These are phyloP conservation scores for Ceratobasidium papillatum DNA, from an alignment of 1,284 basidiomycete species.

Conservation along the genomic window DNA sequence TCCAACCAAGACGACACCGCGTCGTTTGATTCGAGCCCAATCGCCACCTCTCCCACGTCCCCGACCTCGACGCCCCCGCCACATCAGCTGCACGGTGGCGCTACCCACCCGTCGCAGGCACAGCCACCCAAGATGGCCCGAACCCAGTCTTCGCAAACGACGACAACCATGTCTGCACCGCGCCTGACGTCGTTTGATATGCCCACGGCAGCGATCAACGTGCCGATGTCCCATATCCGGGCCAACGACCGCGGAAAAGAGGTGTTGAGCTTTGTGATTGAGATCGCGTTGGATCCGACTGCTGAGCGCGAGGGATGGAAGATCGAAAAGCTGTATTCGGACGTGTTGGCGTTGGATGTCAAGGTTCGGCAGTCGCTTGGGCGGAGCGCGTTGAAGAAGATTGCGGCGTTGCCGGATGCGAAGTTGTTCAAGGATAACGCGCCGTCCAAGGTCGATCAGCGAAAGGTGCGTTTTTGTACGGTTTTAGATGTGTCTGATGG, in stretches of 20 bases:
- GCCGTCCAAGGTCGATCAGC: conserved; percentile 93
- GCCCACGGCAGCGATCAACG: conserved; percentile 47
- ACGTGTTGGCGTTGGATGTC: conserved; percentile 84
- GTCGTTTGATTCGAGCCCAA: conserved; percentile 26
- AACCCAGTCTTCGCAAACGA: conserved; percentile 37
- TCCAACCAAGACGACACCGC: conserved; percentile 26
- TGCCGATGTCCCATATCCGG: conserved; percentile 79
- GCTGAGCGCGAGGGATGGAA: conserved; percentile 80
- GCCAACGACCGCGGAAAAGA: conserved; percentile 89
- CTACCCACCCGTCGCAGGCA: conserved; percentile 1
- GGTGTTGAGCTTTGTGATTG: conserved; percentile 81
- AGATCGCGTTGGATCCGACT: conserved; percentile 53
- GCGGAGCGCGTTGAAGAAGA: conserved; percentile 79
- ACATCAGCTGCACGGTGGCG: neutral
- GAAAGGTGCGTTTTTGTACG: conserved; percentile 72
- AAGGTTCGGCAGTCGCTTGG: conserved; percentile 65
- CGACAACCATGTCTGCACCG: conserved; percentile 67
- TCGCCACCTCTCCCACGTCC: conserved; percentile 32
- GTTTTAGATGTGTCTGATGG: neutral
- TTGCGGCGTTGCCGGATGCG: conserved; percentile 86
- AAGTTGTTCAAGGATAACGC: conserved; percentile 97
- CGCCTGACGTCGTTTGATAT: conserved; percentile 57
- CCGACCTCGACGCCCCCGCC: conserved; percentile 18
- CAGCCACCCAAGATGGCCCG: conserved; percentile 37
- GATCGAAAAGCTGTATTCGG: conserved; percentile 93